These are phyloP conservation scores for Trichoderma sp. DNA, from an alignment of 2,329 filamentous ascomycete species.

Conservation along the genomic window DNA sequence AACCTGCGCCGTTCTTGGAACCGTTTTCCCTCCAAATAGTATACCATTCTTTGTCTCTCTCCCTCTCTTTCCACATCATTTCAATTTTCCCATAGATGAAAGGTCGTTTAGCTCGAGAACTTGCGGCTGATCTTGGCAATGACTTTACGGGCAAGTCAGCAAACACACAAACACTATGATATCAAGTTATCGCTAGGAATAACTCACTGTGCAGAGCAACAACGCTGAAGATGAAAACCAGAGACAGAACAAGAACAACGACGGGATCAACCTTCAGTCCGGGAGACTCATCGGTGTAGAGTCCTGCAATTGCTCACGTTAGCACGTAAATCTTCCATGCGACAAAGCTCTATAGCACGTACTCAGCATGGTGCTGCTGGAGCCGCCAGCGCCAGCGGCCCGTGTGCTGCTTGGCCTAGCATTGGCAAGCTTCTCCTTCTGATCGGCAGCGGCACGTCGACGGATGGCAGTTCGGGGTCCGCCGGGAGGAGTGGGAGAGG, in stretches of 20 bases:
- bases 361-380: constrained; percentile 98
- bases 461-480: constrained; percentile 94
- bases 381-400: constrained; percentile 90
- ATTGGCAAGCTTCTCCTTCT: constrained; percentile 97
- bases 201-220: constrained; percentile 92
- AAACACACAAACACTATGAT: not conserved
- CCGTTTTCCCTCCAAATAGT: constrained; percentile 4
- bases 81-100: not conserved
- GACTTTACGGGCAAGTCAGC: constrained; percentile 56
- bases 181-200: not conserved
- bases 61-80: not conserved
- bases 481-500: constrained; percentile 86
- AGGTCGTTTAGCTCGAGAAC: constrained; percentile 64
- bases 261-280: constrained; percentile 98
- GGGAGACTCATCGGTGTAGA: constrained; percentile 98
- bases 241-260: constrained; percentile 90
- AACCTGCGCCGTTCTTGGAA: constrained; percentile 20
- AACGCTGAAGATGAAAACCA: constrained; percentile 98
- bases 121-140: constrained; percentile 93
- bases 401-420: constrained; percentile 88
- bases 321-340: not conserved
- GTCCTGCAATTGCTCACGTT: constrained; percentile 51
- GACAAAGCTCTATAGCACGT: constrained; percentile 45
- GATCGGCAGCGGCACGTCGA: constrained; percentile 91
- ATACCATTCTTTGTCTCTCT: not conserved